Evolutionary conservation across 306 rosid genomes (phyloP).

Genomic region (Quercus berberidifolia): DNA sequence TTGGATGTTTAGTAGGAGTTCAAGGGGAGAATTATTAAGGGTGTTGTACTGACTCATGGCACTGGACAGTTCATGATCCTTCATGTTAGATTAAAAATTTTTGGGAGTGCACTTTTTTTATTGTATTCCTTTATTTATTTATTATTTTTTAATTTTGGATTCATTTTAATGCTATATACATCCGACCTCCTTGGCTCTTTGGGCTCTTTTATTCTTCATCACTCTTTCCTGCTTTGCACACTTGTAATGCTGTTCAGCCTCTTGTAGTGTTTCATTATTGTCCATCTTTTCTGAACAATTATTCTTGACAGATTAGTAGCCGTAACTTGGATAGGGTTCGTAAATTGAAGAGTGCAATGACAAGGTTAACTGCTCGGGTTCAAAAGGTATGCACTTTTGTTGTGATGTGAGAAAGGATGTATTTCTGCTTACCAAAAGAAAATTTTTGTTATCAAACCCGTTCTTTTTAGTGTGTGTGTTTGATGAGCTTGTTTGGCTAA

Average conservation of each 20-base stretch:
- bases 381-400: slow-evolving; percentile 64
- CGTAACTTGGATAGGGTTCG: slow-evolving; percentile 98
- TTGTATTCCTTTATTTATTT: neutral
- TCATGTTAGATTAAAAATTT: neutral
- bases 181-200: neutral
- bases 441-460: neutral
- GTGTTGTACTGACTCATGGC: neutral
- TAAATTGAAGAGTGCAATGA: slow-evolving; percentile 94
- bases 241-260: neutral
- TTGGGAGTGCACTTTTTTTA: neutral
- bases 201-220: neutral
- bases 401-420: neutral
- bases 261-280: neutral
- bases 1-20: neutral
- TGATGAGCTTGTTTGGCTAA: too few relatives aligned
- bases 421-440: neutral
- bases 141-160: neutral
- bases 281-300: slow-evolving; percentile 15
- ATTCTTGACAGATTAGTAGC: slow-evolving; percentile 68
- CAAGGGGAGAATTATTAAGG: neutral
- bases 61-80: neutral
- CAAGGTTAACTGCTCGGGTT: slow-evolving; percentile 94
- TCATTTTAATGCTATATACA: neutral
- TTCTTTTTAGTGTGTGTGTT: neutral
- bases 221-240: neutral